Evolutionary conservation across 2,329 filamentous ascomycete genomes (phyloP).

Genomic region (Cladobotryum mycophilum): DNA sequence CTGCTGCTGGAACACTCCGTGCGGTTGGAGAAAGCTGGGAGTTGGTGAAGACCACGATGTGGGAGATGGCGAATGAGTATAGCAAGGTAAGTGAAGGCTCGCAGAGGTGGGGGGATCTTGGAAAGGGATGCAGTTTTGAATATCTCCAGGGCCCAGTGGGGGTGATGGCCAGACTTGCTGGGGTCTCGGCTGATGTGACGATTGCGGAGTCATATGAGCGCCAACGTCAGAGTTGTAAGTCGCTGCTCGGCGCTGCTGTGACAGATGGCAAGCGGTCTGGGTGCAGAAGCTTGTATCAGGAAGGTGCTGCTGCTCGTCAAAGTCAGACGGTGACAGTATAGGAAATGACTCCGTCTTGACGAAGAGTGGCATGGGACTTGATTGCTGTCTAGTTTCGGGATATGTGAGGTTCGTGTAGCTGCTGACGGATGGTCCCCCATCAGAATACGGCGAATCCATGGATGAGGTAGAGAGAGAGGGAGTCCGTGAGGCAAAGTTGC

Average conservation of each 20-base stretch:
- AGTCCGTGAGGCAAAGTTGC: not conserved
- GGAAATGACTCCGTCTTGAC: conserved; percentile 21
- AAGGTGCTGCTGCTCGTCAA: conserved; percentile 16
- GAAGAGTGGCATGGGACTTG: conserved; percentile 21
- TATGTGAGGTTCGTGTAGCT: conserved; percentile 27
- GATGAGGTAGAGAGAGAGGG: conserved; percentile 2
- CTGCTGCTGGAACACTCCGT: conserved; percentile 15
- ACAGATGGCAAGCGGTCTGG: conserved; percentile 10
- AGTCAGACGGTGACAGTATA: conserved; percentile 16
- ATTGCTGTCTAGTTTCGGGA: conserved; percentile 22
- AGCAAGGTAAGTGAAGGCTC: conserved; percentile 17
- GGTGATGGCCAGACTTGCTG: conserved; percentile 31
- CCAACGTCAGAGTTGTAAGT: conserved; percentile 12
- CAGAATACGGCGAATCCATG: conserved; percentile 26
- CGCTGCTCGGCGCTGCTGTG: conserved; percentile 5
- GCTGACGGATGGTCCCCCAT: conserved; percentile 19
- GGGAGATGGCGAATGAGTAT: conserved; percentile 27
- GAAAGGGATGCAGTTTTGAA: conserved; percentile 30
- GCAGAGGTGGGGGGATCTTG: conserved; percentile 26
- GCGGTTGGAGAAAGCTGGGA: conserved; percentile 15
- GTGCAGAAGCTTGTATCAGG: conserved; percentile 17
- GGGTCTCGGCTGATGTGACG: conserved; percentile 12
- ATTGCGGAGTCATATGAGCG: conserved; percentile 4
- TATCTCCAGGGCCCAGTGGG: conserved; percentile 30
- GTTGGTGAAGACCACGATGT: conserved; percentile 28